Conservation (phyloP, 2,329 filamentous ascomycete genomes). For the Colletotrichum somersetense region DNA sequence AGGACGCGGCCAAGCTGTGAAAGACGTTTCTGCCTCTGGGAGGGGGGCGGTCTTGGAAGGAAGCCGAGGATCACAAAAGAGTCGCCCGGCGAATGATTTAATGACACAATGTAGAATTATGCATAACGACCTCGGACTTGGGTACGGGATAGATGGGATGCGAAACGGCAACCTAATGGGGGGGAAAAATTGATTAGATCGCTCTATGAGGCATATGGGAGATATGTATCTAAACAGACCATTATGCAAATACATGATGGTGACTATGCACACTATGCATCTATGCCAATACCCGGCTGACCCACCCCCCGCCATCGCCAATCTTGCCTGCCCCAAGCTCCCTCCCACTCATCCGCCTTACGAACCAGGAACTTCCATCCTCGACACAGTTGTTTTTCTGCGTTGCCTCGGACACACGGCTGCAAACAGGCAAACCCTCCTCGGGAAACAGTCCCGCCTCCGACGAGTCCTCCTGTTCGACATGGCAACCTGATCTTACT, state of each 20-base stretch:
- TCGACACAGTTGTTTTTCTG: neutral
- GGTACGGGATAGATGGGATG: neutral
- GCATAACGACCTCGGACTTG: slow-evolving; percentile 27
- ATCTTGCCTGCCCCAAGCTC: slow-evolving; percentile 15
- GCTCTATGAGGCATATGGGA: neutral
- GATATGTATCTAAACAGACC: neutral
- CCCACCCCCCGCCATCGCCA: slow-evolving; percentile 2
- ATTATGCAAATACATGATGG: neutral
- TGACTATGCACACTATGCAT: neutral
- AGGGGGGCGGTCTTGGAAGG: fast-evolving
- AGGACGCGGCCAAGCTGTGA: slow-evolving; percentile 39
- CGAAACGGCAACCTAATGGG: neutral
- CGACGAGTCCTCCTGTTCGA: slow-evolving; percentile 1
- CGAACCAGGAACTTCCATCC: slow-evolving; percentile 9
- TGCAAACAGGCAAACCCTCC: neutral
- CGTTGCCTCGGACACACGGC: slow-evolving; percentile 19
- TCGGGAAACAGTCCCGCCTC: neutral
- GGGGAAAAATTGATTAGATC: neutral
- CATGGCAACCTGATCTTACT: slow-evolving; percentile 9
- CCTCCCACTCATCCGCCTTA: neutral
- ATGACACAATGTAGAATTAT: slow-evolving; percentile 32
- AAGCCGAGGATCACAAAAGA: neutral
- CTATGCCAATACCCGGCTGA: neutral
- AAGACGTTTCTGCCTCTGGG: no score
- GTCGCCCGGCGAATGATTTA: slow-evolving; percentile 22